Conservation (phyloP, 805 yeast genomes). For the Sugiyamaella mastotermitis region DNA sequence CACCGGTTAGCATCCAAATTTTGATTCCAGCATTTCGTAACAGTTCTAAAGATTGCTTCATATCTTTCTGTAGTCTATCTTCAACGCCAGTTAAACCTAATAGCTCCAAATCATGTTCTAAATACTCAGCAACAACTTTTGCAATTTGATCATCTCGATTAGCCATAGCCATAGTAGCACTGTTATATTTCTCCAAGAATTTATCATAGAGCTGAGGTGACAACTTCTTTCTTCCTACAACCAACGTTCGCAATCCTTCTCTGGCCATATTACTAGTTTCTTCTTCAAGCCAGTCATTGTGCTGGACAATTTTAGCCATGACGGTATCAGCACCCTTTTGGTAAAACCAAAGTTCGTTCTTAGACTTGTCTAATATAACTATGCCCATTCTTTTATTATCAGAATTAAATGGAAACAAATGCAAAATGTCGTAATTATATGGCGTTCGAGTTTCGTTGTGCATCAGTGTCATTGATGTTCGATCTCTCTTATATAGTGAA, state of each 20-base stretch:
- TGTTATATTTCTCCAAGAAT: slow-evolving; percentile 57
- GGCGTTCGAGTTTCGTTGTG: slow-evolving; percentile 50
- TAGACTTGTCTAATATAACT: slow-evolving; percentile 55
- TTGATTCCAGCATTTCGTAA: slow-evolving; percentile 94
- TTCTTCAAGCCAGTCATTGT: slow-evolving; percentile 95
- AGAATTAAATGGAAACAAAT: slow-evolving; percentile 90
- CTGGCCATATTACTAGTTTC: slow-evolving; percentile 98
- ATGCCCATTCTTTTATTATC: slow-evolving; percentile 97
- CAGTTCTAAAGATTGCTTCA: slow-evolving; percentile 85
- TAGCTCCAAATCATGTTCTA: slow-evolving; percentile 80
- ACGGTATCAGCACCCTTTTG: slow-evolving; percentile 97
- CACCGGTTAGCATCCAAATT: slow-evolving; percentile 99
- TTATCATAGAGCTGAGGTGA: slow-evolving; percentile 47
- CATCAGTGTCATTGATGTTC: slow-evolving; percentile 61
- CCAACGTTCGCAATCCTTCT: slow-evolving; percentile 93
- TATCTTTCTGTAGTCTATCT: slow-evolving; percentile 86
- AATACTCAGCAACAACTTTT: slow-evolving; percentile 54
- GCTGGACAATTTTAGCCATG: slow-evolving; percentile 75
- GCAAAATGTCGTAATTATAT: slow-evolving; percentile 59
- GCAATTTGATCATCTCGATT: slow-evolving; percentile 75
- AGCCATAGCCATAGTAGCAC: slow-evolving; percentile 72
- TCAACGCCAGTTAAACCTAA: slow-evolving; percentile 96
- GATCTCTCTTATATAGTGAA: slow-evolving; percentile 73
- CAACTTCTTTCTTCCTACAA: slow-evolving; percentile 79
- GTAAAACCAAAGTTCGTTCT: slow-evolving; percentile 75